Evolutionary conservation across 768 basidiomycete genomes (phyloP).

Genomic region (Boletus tomentosulus): DNA sequence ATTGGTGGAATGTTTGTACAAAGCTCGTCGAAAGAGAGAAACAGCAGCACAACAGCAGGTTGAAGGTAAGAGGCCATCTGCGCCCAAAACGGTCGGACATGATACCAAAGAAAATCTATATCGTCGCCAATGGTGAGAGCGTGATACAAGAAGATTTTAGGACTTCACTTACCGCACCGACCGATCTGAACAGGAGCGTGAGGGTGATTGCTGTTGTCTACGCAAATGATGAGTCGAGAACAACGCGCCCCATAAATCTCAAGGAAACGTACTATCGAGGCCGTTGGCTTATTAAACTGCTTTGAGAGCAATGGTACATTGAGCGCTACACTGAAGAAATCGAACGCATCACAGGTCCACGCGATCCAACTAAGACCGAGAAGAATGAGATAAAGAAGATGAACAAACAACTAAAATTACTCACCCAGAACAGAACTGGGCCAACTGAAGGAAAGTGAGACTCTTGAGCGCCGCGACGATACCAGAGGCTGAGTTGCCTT

Average conservation of each 20-base stretch:
- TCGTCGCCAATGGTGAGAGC: not conserved
- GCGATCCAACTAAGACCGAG: slow-evolving; percentile 61
- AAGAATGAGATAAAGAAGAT: not conserved
- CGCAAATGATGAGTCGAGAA: not conserved
- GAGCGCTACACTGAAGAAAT: slow-evolving; percentile 79
- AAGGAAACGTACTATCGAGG: slow-evolving; percentile 40
- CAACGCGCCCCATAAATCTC: not conserved
- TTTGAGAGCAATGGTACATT: slow-evolving; percentile 43
- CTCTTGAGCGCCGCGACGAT: slow-evolving; percentile 40
- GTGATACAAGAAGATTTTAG: not conserved
- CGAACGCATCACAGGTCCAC: slow-evolving; percentile 84
- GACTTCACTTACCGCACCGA: slow-evolving; percentile 52
- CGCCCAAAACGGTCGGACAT: slow-evolving; percentile 85
- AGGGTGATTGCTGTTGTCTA: slow-evolving; percentile 84
- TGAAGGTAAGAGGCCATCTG: slow-evolving; percentile 86
- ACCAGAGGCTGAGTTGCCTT: slow-evolving; percentile 31
- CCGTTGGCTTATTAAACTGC: slow-evolving; percentile 44
- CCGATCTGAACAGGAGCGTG: slow-evolving; percentile 82
- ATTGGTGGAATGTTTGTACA: slow-evolving; percentile 67
- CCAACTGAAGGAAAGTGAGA: slow-evolving; percentile 54
- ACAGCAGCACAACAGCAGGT: slow-evolving; percentile 63
- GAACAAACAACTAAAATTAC: not conserved
- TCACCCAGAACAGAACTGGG: slow-evolving; percentile 56
- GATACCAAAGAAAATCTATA: slow-evolving; percentile 69
- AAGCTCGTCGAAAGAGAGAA: slow-evolving; percentile 83